These are phyloP conservation scores for Trichoderma sp. DNA, from an alignment of 2,329 filamentous ascomycete species.

Conservation along the genomic window DNA sequence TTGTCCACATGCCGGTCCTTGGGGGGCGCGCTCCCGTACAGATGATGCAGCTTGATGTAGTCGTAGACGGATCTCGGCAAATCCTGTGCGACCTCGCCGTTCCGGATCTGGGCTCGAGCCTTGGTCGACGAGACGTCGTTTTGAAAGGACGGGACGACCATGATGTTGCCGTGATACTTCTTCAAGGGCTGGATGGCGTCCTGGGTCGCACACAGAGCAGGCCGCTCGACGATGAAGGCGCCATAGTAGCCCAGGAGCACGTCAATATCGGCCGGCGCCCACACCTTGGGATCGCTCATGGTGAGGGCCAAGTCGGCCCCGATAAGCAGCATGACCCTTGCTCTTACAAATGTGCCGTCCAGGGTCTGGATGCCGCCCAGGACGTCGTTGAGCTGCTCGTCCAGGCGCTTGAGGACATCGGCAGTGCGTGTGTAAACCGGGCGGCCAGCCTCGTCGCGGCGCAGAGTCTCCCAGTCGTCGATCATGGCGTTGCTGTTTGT, in stretches of 20 bases:
- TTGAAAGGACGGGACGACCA: conserved; percentile 81
- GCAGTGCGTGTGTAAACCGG: conserved; percentile 81
- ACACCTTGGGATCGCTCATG: conserved; percentile 68
- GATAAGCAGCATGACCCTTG: conserved; percentile 73
- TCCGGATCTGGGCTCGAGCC: conserved; percentile 72
- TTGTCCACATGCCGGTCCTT: conserved; percentile 8
- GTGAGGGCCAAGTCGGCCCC: conserved; percentile 70
- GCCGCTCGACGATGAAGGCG: conserved; percentile 75
- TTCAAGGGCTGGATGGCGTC: conserved; percentile 74
- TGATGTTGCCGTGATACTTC: conserved; percentile 75
- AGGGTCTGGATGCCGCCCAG: conserved; percentile 69
- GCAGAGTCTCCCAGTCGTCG: conserved; percentile 72
- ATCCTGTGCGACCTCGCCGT: conserved; percentile 75
- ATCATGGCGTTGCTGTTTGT: conserved; percentile 77
- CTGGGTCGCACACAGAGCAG: conserved; percentile 73
- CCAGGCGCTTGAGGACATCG: conserved; percentile 79
- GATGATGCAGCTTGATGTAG: conserved; percentile 62
- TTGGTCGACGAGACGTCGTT: conserved; percentile 77
- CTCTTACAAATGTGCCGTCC: conserved; percentile 58
- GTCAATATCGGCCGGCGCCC: conserved; percentile 76
- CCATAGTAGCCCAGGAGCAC: conserved; percentile 79
- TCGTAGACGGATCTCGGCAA: conserved; percentile 66
- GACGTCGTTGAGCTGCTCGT: conserved; percentile 76
- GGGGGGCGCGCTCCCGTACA: conserved; percentile 50
- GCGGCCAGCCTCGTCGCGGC: conserved; percentile 45